These are phyloP conservation scores for Coniochaeta hoffmannii DNA, from an alignment of 2,329 filamentous ascomycete genomes.

Conservation along the genomic window DNA sequence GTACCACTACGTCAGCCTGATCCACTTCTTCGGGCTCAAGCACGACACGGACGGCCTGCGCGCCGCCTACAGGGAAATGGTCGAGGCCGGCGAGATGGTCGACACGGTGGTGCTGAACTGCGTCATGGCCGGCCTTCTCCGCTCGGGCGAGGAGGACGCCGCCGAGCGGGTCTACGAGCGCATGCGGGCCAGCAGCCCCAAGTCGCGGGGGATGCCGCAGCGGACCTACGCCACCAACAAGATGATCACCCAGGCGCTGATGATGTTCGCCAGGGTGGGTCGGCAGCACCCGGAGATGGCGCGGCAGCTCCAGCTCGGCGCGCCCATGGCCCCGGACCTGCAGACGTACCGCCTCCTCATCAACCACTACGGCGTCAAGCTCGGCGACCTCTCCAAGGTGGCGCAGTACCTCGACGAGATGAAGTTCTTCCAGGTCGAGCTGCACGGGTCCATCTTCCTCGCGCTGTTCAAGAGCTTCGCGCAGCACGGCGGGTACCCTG, in stretches of 20 bases:
- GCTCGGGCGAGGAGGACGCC: constrained; percentile 65
- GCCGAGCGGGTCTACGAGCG: constrained; percentile 75
- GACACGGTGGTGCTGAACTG: constrained; percentile 84
- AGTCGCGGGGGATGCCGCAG: constrained; percentile 28
- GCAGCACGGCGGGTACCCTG: constrained; percentile 55
- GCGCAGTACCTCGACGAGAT: constrained; percentile 73
- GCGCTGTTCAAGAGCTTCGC: constrained; percentile 78
- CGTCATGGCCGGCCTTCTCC: constrained; percentile 71
- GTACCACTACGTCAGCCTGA: constrained; percentile 73
- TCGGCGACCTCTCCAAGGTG: constrained; percentile 67
- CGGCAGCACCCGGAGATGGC: constrained; percentile 49
- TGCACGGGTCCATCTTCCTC: constrained; percentile 72
- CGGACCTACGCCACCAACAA: constrained; percentile 38
- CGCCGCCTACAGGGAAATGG: constrained; percentile 71
- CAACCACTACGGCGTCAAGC: constrained; percentile 59
- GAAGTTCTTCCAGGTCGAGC: constrained; percentile 56
- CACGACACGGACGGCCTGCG: constrained; percentile 68
- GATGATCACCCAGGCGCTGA: constrained; percentile 46
- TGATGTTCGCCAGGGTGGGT: constrained; percentile 49
- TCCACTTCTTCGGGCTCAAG: constrained; percentile 75
- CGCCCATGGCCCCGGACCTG: constrained; percentile 65
- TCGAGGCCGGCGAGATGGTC: constrained; percentile 79
- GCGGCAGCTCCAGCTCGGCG: constrained; percentile 47
- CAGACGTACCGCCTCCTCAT: constrained; percentile 76
- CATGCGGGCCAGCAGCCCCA: constrained; percentile 61